Evolutionary conservation across 2,329 filamentous ascomycete species (phyloP).

Genomic region (Paecilomyces niveus): DNA sequence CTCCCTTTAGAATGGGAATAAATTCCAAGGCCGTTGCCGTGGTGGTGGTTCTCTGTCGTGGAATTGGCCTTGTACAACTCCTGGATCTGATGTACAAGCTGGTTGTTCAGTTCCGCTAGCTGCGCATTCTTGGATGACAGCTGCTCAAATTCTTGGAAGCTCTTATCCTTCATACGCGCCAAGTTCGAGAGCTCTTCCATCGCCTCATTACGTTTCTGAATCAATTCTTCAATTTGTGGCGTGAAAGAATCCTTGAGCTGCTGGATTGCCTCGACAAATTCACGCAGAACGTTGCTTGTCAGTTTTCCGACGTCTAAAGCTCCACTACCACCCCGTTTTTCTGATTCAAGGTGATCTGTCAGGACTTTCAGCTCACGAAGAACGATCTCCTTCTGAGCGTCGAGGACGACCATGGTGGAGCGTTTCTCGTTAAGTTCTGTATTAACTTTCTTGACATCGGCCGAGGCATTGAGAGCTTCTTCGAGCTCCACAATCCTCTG

Average conservation of each 20-base stretch:
- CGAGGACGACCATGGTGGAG: slow-evolving; percentile 88
- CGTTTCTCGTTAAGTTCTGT: slow-evolving; percentile 86
- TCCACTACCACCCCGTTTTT: slow-evolving; percentile 67
- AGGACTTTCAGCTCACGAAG: slow-evolving; percentile 85
- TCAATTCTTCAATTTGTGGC: slow-evolving; percentile 74
- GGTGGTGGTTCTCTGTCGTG: slow-evolving; percentile 23
- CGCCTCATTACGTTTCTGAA: slow-evolving; percentile 77
- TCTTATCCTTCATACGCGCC: slow-evolving; percentile 81
- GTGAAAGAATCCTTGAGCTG: slow-evolving; percentile 73
- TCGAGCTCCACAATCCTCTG: slow-evolving; percentile 77
- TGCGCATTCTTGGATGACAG: slow-evolving; percentile 91
- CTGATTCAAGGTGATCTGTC: slow-evolving; percentile 77
- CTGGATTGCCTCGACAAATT: slow-evolving; percentile 56
- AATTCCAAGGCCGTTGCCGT: slow-evolving; percentile 54
- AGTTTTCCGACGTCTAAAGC: slow-evolving; percentile 71
- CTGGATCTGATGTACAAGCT: slow-evolving; percentile 89
- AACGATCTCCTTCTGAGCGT: slow-evolving; percentile 92
- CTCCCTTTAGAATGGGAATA: slow-evolving; percentile 50
- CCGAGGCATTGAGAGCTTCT: slow-evolving; percentile 50
- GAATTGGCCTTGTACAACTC: slow-evolving; percentile 75
- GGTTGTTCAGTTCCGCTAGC: slow-evolving; percentile 89
- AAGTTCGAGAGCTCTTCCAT: slow-evolving; percentile 79
- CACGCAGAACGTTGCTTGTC: slow-evolving; percentile 54
- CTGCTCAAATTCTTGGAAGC: slow-evolving; percentile 91
- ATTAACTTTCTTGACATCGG: slow-evolving; percentile 67